Conservation (phyloP, 805 yeast species). For the Sugiyamaella marilandica region DNA sequence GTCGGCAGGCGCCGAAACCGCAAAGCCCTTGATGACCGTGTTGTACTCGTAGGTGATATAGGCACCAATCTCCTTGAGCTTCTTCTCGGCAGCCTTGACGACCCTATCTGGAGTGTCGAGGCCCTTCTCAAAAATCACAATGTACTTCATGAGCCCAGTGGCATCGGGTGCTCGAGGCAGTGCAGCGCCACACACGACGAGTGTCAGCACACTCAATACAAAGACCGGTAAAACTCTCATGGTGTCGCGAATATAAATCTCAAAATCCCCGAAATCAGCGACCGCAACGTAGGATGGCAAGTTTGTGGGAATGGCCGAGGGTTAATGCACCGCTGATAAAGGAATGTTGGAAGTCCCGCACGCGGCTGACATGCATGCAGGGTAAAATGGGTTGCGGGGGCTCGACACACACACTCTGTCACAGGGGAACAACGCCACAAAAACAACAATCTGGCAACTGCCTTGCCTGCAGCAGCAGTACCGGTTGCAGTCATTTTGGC, state of each 20-base stretch:
- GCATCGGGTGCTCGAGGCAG: neutral
- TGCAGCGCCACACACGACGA: neutral
- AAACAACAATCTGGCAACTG: neutral
- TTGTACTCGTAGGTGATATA: conserved; percentile 44
- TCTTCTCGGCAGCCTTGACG: conserved; percentile 32
- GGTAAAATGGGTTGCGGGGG: neutral
- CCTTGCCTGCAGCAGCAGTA: neutral
- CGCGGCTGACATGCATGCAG: neutral
- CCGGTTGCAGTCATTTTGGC: neutral
- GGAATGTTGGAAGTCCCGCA: neutral
- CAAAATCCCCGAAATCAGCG: neutral
- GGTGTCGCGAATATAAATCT: neutral
- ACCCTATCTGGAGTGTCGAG: conserved; percentile 31
- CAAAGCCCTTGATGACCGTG: conserved; percentile 45
- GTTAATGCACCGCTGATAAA: neutral
- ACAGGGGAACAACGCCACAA: neutral
- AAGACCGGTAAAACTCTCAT: neutral
- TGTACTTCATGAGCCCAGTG: conserved; percentile 18
- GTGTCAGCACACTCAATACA: neutral
- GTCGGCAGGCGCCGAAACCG: conserved; percentile 37
- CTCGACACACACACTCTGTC: neutral
- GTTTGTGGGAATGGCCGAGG: neutral
- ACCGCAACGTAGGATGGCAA: neutral
- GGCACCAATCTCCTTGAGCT: conserved; percentile 41
- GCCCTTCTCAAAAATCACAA: conserved; percentile 31